These are phyloP conservation scores for Diaporthe humulicola DNA, from an alignment of 2,329 filamentous ascomycete genomes.

Conservation along the genomic window DNA sequence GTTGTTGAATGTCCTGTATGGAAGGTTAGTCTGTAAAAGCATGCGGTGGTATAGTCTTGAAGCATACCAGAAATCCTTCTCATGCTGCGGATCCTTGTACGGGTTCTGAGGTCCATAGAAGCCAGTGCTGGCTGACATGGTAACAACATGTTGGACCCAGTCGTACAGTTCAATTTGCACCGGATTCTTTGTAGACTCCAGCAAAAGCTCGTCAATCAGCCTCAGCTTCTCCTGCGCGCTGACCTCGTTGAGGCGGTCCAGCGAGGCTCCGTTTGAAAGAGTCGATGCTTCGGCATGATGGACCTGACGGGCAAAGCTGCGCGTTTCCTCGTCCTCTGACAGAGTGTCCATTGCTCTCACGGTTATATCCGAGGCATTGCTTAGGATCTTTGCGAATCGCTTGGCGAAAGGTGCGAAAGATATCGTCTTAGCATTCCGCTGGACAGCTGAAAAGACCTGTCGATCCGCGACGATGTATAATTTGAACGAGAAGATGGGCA, in stretches of 20 bases:
- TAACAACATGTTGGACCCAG: conserved; percentile 10
- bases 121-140: conserved; percentile 4
- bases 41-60: too few species aligned
- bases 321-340: conserved; percentile 5
- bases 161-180: neutral
- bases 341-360: neutral
- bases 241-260: conserved; percentile 31
- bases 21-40: neutral
- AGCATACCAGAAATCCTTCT: conserved; percentile 33
- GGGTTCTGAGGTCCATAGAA: conserved; percentile 30
- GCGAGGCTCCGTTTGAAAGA: neutral
- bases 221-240: conserved; percentile 20
- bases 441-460: conserved; percentile 21
- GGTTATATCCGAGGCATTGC: neutral
- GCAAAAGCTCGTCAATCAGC: conserved; percentile 4
- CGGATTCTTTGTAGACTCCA: neutral
- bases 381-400: neutral
- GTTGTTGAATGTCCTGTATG: neutral
- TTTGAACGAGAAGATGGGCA: conserved; percentile 37
- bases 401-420: conserved; percentile 36
- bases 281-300: conserved; percentile 7
- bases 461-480: conserved; percentile 32
- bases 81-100: conserved; percentile 24
- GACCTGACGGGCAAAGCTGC: conserved; percentile 7
- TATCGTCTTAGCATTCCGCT: conserved; percentile 31